Evolutionary conservation across 495 filamentous ascomycete species (phyloP).

Genomic region (Saxispiralis lemnorum): DNA sequence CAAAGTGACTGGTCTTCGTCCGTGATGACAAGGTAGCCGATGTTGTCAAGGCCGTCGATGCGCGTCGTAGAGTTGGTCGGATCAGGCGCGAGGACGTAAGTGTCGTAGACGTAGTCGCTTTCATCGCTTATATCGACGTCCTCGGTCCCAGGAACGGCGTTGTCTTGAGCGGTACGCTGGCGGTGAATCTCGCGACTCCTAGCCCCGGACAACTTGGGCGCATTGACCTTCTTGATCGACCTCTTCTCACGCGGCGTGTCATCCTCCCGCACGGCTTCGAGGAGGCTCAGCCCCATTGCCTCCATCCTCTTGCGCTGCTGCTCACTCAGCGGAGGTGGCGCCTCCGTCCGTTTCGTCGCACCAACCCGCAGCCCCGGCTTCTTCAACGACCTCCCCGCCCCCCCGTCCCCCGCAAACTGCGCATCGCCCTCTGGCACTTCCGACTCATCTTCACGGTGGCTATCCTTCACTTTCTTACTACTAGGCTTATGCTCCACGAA

Average conservation of each 20-base stretch:
- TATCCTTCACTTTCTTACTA: neutral
- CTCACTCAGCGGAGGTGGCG: conserved; percentile 5
- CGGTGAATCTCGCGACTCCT: conserved; percentile 6
- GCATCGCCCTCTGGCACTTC: neutral
- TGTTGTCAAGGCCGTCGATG: conserved; percentile 14
- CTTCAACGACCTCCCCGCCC: conserved; percentile 17
- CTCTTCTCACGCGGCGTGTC: conserved; percentile 2
- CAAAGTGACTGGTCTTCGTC: conserved; percentile 40
- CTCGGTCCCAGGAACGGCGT: conserved; percentile 6
- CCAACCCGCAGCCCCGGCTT: neutral
- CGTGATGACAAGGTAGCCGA: conserved; percentile 43
- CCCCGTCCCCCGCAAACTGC: neutral
- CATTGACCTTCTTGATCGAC: neutral
- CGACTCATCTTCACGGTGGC: neutral
- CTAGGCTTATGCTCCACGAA: conserved; percentile 7
- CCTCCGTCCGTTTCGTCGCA: no score
- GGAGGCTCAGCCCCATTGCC: conserved; percentile 13
- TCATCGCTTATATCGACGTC: conserved; percentile 26
- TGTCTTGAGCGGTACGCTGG: conserved; percentile 7
- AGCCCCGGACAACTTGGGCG: conserved; percentile 10
- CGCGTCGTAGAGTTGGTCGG: conserved; percentile 17
- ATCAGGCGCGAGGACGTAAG: conserved; percentile 34
- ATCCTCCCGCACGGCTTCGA: conserved; percentile 11
- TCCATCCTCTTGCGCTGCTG: neutral
- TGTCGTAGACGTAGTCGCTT: conserved; percentile 46